Conservation (phyloP, 208 protist genomes). For the Acanthamoeba royreba region DNA sequence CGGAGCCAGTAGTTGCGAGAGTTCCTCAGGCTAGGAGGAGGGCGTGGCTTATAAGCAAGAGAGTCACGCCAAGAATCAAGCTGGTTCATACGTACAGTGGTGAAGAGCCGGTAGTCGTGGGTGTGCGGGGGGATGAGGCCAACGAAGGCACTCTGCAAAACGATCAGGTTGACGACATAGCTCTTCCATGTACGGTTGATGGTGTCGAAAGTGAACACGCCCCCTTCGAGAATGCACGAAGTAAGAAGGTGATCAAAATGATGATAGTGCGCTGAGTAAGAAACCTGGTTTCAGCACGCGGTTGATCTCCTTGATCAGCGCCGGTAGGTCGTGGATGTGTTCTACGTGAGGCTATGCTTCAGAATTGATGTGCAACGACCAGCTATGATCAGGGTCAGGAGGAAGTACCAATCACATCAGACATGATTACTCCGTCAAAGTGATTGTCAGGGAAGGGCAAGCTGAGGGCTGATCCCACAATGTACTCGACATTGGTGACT, state of each 20-base stretch:
- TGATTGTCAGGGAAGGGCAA: background rate
- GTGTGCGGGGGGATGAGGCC: background rate
- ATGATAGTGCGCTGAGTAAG: background rate
- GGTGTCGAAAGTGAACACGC: background rate
- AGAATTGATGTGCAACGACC: too few species aligned
- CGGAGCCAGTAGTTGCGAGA: background rate
- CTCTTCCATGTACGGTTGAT: conserved; percentile 23
- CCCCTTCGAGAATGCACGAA: too few species aligned
- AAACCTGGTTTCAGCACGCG: background rate
- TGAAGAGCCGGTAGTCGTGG: background rate
- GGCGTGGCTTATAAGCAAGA: too few species aligned
- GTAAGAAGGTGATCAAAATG: background rate
- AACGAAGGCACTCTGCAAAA: background rate
- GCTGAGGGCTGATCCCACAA: background rate
- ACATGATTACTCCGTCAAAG: conserved; percentile 2
- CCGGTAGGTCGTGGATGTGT: background rate
- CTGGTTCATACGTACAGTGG: too few species aligned
- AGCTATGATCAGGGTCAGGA: too few species aligned
- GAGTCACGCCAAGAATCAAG: too few species aligned
- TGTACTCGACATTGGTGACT: background rate
- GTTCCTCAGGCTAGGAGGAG: background rate
- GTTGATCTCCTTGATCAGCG: background rate
- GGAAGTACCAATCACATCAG: background rate
- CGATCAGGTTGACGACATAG: background rate
- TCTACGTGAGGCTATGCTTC: background rate